Evolutionary conservation across 306 rosid species (phyloP), one percentile per base, ranked within the genome.

Genomic region (Trifolium subterraneum): DNA sequence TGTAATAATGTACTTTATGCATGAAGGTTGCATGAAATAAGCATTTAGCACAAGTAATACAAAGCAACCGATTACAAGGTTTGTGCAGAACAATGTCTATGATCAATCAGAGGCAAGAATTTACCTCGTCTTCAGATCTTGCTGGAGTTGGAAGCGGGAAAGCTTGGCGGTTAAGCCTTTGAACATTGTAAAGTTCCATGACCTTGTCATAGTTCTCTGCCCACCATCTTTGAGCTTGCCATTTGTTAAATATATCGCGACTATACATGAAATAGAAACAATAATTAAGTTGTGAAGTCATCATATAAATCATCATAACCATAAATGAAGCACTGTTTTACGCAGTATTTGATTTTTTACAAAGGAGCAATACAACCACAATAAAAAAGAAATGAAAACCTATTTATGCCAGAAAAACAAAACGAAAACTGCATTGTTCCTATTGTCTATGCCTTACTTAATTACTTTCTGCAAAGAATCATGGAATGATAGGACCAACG

Each of bases 181-280:
- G 87, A 45, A 86, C 87, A 47, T 86, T 86, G 86, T 84, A 86
- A 60, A 86, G 86, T 76, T 86, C 87, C 90, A 83, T 86, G 62
- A 86, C 87, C 80, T 71, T 84, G 27, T 86, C 90, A 76, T 83
- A 84, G 79, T 81, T 84, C 77, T 86, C 90, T 13, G 82, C 79
- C 90, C 90, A 86, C 90, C 90, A 86, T 66, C 86, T 83, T 73
- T 86, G 90, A 51, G 90, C 90, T 76, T 83, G 90, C 90, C 86
- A 83, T 84, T 84, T 86, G 82, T 86, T 86, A 76, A 83, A 86
- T 56, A 76, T 72, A 31, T 84, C 90, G 15, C 90, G 87, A 52
- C 90, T 86, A 61, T 51, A 50, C 69, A 81, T 58, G 4, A 78
- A 68, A 75, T 14, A 29, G 22, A 41, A 78, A 64, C 39, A 48